phyloP scores from a whole-genome alignment of 2,329 filamentous ascomycete genomes.

The Xylariales sp. region DNA sequence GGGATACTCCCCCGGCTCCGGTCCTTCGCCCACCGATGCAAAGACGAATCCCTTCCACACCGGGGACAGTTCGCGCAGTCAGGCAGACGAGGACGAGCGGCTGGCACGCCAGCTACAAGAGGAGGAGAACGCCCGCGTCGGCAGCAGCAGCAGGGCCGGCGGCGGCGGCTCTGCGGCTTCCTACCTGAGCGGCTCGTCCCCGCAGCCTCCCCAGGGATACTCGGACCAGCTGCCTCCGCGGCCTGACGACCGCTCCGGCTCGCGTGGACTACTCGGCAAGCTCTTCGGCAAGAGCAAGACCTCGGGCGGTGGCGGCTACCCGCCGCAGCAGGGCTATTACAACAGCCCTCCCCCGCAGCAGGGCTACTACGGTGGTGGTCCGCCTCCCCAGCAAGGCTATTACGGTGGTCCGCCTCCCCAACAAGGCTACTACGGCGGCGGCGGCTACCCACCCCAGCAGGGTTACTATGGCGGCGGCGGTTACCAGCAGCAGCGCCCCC shows the following conservation, averaged over 20 bases:
- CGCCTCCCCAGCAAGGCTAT: conserved; percentile 28
- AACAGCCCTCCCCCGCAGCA: conserved; percentile 18
- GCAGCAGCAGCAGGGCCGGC: conserved; percentile 18
- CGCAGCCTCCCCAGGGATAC: conserved; percentile 22
- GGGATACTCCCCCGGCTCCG: conserved; percentile 52
- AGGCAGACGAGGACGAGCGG: conserved; percentile 29
- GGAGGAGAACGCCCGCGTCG: conserved; percentile 68
- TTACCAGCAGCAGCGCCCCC: conserved; percentile 16
- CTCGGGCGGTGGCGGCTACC: conserved; percentile 27
- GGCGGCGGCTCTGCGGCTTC: conserved; percentile 24
- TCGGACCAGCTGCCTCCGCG: conserved; percentile 40
- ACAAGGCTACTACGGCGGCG: conserved; percentile 32
- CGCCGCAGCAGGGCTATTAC: conserved; percentile 24
- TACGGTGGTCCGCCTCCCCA: conserved; percentile 25
- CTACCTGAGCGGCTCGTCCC: conserved; percentile 23
- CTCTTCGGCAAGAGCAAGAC: conserved; percentile 24
- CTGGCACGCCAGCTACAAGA: conserved; percentile 76
- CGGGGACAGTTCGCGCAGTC: conserved; percentile 14
- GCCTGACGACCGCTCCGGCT: conserved; percentile 15
- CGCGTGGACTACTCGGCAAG: conserved; percentile 30
- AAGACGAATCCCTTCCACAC: conserved; percentile 71
- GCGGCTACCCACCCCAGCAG: conserved; percentile 32
- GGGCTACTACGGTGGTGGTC: conserved; percentile 14
- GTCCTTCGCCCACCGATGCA: conserved; percentile 41
- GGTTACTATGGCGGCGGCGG: conserved; percentile 10